Percentiles rank a stretch among this genome's conserved stretches.
phyloP scores from a whole-genome alignment of 352 stramenopile species.

The Elongisporangium anandrum region DNA sequence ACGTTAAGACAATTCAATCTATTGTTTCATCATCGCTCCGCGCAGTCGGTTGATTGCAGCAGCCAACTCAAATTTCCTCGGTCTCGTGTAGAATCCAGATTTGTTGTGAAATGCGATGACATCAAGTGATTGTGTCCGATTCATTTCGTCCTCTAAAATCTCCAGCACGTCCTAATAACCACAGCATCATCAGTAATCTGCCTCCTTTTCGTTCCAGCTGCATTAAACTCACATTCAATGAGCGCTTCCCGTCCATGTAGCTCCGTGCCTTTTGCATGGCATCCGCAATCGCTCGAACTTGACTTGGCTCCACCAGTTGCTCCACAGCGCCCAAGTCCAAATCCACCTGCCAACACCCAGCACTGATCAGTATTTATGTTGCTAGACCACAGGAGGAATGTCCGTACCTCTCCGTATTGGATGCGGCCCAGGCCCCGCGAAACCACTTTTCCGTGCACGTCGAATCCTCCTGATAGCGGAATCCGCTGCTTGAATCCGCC shows the following conservation, averaged over 20 bases:
- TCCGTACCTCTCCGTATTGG: constrained; percentile 76
- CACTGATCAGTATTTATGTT: not conserved
- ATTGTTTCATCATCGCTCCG: constrained; percentile 64
- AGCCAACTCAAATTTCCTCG: constrained; percentile 86
- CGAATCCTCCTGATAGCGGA: constrained; percentile 43
- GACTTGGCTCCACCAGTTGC: constrained; percentile 87
- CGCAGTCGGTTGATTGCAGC: constrained; percentile 86
- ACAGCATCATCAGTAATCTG: not conserved
- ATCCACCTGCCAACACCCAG: constrained; percentile 40
- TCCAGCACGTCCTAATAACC: constrained; percentile 48
- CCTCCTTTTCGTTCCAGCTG: not conserved
- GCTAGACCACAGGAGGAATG: not conserved
- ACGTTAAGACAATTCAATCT: constrained; percentile 13
- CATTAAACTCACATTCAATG: constrained; percentile 28
- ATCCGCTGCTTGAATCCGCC: constrained; percentile 48
- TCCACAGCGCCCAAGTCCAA: constrained; percentile 82
- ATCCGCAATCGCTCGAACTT: constrained; percentile 82
- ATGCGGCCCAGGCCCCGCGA: constrained; percentile 69
- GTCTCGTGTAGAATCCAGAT: constrained; percentile 70
- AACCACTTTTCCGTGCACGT: constrained; percentile 74
- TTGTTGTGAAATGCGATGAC: constrained; percentile 47
- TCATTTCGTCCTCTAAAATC: constrained; percentile 62
- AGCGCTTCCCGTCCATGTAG: constrained; percentile 64
- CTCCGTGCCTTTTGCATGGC: constrained; percentile 43
- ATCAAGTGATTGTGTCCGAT: constrained; percentile 61